These are phyloP conservation scores for Lactarius pseudohatsudake DNA, from an alignment of 768 basidiomycete species.

Conservation along the genomic window DNA sequence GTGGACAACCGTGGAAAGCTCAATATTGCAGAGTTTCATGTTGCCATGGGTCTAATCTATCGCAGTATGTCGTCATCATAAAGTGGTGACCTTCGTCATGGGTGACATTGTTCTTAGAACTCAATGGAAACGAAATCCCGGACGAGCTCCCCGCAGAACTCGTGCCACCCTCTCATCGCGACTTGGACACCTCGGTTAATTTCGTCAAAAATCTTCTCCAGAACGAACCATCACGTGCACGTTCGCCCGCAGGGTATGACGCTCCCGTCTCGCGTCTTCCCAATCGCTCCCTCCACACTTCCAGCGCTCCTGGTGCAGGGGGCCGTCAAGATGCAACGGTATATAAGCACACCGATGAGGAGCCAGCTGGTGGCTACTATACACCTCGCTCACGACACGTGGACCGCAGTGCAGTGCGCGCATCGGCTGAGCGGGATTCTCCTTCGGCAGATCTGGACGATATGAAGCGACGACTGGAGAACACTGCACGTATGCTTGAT, in stretches of 20 bases:
- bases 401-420: conserved; percentile 78
- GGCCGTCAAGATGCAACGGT: conserved; percentile 84
- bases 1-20: conserved; percentile 92
- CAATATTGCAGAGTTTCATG: conserved; percentile 94
- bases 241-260: conserved; percentile 56
- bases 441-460: conserved; percentile 72
- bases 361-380: conserved; percentile 66
- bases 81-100: not conserved
- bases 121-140: conserved; percentile 92
- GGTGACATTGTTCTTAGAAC: conserved; percentile 46
- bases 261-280: conserved; percentile 60
- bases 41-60: conserved; percentile 98
- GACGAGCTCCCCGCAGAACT: conserved; percentile 85
- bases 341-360: conserved; percentile 75
- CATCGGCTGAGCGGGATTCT: conserved; percentile 63
- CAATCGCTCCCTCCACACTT: conserved; percentile 66
- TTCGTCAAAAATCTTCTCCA: conserved; percentile 85
- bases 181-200: conserved; percentile 86
- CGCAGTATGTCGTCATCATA: conserved; percentile 61
- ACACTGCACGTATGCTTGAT: conserved; percentile 80
- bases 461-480: conserved; percentile 79
- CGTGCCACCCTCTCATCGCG: conserved; percentile 85
- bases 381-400: conserved; percentile 80
- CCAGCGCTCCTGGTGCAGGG: conserved; percentile 52
- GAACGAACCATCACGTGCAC: conserved; percentile 72